These are phyloP conservation scores for Cytospora paraplurivora DNA, from an alignment of 2,329 filamentous ascomycete species.

Conservation along the genomic window DNA sequence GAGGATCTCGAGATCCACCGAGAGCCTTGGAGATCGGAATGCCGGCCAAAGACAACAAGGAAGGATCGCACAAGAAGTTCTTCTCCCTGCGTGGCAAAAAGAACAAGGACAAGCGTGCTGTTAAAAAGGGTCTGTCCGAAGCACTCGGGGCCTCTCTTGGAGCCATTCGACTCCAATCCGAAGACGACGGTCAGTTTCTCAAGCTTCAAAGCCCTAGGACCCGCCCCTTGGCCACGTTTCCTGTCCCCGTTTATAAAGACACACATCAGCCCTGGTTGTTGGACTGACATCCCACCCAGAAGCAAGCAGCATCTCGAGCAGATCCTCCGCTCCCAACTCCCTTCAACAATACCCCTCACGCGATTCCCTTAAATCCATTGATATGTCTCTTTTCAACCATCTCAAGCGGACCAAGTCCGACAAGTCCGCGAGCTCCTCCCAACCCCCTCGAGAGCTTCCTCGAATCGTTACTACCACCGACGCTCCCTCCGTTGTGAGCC, in stretches of 20 bases:
- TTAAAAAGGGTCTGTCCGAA: slow-evolving; percentile 28
- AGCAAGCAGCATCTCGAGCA: slow-evolving; percentile 27
- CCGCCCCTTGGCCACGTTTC: slow-evolving; percentile 25
- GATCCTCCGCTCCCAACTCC: slow-evolving; percentile 23
- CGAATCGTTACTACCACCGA: slow-evolving; percentile 29
- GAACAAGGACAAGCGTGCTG: slow-evolving; percentile 25
- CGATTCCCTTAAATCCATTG: slow-evolving; percentile 28
- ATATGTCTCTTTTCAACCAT: slow-evolving; percentile 29
- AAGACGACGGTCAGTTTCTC: slow-evolving; percentile 28
- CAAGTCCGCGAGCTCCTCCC: slow-evolving; percentile 25
- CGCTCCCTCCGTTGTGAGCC: slow-evolving; percentile 27
- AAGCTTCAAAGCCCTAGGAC: background rate
- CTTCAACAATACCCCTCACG: slow-evolving; percentile 28
- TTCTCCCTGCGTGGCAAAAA: slow-evolving; percentile 29
- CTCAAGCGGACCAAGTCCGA: slow-evolving; percentile 27
- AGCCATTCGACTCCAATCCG: slow-evolving; percentile 25
- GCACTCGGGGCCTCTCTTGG: slow-evolving; percentile 28
- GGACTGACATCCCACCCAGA: slow-evolving; percentile 22
- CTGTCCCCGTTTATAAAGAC: slow-evolving; percentile 28
- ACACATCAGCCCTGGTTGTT: slow-evolving; percentile 21
- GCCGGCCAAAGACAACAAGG: slow-evolving; percentile 26
- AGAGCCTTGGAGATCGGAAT: slow-evolving; percentile 25
- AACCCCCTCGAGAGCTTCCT: slow-evolving; percentile 23
- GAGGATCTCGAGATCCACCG: slow-evolving; percentile 27
- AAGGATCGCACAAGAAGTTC: slow-evolving; percentile 28